Evolutionary conservation across 164 flowering plant genomes (phyloP).

Genomic region (Chimonanthus praecox): DNA sequence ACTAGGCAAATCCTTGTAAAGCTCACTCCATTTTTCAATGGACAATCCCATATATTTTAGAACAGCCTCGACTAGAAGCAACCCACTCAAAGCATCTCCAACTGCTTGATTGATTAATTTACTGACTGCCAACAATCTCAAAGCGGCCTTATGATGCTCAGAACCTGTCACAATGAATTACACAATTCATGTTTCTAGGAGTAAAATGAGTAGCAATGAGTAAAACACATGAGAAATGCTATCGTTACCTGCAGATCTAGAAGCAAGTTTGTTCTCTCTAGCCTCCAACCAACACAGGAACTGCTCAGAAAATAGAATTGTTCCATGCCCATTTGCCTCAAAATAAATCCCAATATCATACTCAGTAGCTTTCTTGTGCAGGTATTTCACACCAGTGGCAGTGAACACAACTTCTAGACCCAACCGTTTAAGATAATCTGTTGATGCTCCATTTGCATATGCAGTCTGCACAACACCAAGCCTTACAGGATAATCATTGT

Average conservation of each 20-base stretch:
- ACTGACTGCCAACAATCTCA: slow-evolving; percentile 71
- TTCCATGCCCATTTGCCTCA: slow-evolving; percentile 99
- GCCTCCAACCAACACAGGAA: slow-evolving; percentile 56
- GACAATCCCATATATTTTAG: slow-evolving; percentile 73
- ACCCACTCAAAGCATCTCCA: slow-evolving; percentile 91
- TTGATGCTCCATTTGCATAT: slow-evolving; percentile 97
- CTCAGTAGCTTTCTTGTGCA: slow-evolving; percentile 85
- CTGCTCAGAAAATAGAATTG: slow-evolving; percentile 73
- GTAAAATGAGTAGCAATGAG: background rate
- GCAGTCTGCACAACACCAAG: slow-evolving; percentile 93
- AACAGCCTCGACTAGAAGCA: slow-evolving; percentile 86
- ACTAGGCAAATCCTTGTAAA: slow-evolving; percentile 89
- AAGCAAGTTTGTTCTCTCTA: slow-evolving; percentile 41
- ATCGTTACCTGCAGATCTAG: slow-evolving; percentile 37
- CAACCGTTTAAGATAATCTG: slow-evolving; percentile 58
- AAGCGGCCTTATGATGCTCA: slow-evolving; percentile 69
- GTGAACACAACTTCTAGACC: slow-evolving; percentile 76
- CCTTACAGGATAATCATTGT: slow-evolving; percentile 23
- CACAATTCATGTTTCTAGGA: background rate
- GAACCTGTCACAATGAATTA: slow-evolving; percentile 46
- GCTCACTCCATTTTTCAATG: slow-evolving; percentile 68
- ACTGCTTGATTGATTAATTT: slow-evolving; percentile 88
- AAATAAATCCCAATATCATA: slow-evolving; percentile 94
- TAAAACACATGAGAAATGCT: background rate
- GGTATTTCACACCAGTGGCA: slow-evolving; percentile 87